A percentile compares a stretch with the other conserved stretches of the same genome.
Evolutionary conservation across 148 eudicot genomes (phyloP).

Genomic region (Polygonum aviculare): DNA sequence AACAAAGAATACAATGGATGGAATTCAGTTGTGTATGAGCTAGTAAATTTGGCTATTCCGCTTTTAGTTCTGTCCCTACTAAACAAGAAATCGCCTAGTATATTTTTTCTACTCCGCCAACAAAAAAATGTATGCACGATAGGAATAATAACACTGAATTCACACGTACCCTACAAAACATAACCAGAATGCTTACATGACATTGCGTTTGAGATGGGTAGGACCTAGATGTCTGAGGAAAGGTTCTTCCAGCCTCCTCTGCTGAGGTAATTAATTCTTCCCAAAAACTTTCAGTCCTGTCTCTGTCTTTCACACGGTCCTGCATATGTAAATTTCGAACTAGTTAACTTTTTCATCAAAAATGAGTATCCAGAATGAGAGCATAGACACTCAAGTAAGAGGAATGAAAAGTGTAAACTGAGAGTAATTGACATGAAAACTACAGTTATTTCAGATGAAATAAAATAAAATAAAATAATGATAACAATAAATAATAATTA

Average conservation of each 20-base stretch:
- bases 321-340: constrained; percentile 7
- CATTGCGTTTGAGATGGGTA: constrained; percentile 37
- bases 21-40: not conserved
- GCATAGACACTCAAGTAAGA: not conserved
- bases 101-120: not conserved
- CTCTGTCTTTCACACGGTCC: constrained; percentile 33
- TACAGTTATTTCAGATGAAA: not conserved
- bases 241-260: constrained; percentile 30
- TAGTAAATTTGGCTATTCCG: not conserved
- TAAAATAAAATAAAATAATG: not conserved
- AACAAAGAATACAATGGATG: not conserved
- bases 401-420: not conserved
- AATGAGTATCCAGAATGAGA: not conserved
- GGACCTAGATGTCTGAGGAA: constrained; percentile 25
- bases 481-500: not conserved
- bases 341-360: not conserved
- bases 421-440: not conserved
- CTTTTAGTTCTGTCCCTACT: not conserved
- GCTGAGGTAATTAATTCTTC: constrained; percentile 37
- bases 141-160: not conserved
- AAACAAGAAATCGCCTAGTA: not conserved
- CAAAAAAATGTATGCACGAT: not conserved
- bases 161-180: not conserved
- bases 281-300: constrained; percentile 29
- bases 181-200: constrained; percentile 39